Conservation (phyloP, 192 early-diverging fungal species). For the Rhizophagus sp. region DNA sequence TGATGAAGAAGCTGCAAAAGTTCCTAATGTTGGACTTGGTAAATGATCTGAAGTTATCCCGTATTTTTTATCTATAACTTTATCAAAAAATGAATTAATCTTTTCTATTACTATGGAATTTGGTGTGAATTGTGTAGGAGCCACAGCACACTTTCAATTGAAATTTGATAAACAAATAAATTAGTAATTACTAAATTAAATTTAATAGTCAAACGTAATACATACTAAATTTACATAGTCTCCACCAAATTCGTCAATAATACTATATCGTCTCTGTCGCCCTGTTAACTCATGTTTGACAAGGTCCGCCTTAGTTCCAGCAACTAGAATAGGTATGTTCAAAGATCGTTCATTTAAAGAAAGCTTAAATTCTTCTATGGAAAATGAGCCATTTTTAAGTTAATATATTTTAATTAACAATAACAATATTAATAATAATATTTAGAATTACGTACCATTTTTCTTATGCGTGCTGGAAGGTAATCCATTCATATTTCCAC, state of each 20-base stretch:
- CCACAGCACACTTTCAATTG: slow-evolving; percentile 19
- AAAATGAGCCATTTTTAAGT: background rate
- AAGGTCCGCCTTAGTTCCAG: slow-evolving; percentile 29
- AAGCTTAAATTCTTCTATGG: slow-evolving; percentile 22
- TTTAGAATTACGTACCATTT: background rate
- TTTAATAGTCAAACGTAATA: background rate
- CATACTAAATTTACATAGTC: slow-evolving; percentile 29
- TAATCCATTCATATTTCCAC: background rate
- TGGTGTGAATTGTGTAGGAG: slow-evolving; percentile 18
- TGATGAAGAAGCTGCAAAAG: background rate
- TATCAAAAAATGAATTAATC: slow-evolving; percentile 28
- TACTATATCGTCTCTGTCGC: slow-evolving; percentile 28
- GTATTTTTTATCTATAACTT: slow-evolving; percentile 29
- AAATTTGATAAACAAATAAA: background rate
- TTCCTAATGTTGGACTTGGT: slow-evolving; percentile 4
- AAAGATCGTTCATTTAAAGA: slow-evolving; percentile 6
- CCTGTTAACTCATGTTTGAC: slow-evolving; percentile 31
- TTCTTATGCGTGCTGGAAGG: background rate
- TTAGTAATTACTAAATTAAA: background rate
- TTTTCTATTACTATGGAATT: slow-evolving; percentile 20
- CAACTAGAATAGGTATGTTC: slow-evolving; percentile 22
- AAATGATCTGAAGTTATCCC: background rate
- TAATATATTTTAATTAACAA: background rate
- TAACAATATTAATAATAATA: background rate
- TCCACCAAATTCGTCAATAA: slow-evolving; percentile 30